Conservation (phyloP, 306 rosid genomes). For the Glycine tomentella region DNA sequence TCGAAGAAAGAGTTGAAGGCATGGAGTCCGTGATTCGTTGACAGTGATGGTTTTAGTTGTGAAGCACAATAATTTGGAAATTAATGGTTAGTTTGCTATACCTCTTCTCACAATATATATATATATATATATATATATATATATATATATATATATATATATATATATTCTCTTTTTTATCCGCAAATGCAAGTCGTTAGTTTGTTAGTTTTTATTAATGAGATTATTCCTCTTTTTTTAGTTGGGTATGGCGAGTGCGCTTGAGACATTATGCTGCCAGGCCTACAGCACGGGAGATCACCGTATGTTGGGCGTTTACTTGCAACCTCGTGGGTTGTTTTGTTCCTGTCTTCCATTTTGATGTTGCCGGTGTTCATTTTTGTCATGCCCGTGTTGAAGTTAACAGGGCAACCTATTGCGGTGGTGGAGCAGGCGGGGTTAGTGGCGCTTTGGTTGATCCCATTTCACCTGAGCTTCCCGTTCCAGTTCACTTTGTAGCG, state of each 20-base stretch:
- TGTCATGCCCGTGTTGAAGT: conserved; percentile 65
- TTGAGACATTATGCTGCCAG: conserved; percentile 80
- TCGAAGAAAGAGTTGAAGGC: too few species aligned
- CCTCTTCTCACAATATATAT: too few species aligned
- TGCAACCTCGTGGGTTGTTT: conserved; percentile 68
- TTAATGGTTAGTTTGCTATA: too few species aligned
- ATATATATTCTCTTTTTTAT: too few species aligned
- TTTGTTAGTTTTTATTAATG: too few species aligned
- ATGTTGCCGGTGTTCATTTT: conserved; percentile 66
- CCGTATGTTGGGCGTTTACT: conserved; percentile 64
- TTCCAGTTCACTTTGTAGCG: conserved; percentile 70
- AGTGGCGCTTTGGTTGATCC: conserved; percentile 64
- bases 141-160: too few species aligned
- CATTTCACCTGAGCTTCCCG: conserved; percentile 71
- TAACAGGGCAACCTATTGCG: conserved; percentile 53
- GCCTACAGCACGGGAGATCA: conserved; percentile 70
- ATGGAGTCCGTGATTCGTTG: too few species aligned
- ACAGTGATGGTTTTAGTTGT: too few species aligned
- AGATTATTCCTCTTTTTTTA: conserved; percentile 4
- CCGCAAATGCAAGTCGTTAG: too few species aligned
- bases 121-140: too few species aligned
- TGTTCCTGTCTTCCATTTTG: conserved; percentile 52
- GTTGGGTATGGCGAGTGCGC: conserved; percentile 87
- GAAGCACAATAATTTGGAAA: too few species aligned
- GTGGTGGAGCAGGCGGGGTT: conserved; percentile 70